phyloP scores from a whole-genome alignment of 768 basidiomycete species.

The Coprinellus micaceus region DNA sequence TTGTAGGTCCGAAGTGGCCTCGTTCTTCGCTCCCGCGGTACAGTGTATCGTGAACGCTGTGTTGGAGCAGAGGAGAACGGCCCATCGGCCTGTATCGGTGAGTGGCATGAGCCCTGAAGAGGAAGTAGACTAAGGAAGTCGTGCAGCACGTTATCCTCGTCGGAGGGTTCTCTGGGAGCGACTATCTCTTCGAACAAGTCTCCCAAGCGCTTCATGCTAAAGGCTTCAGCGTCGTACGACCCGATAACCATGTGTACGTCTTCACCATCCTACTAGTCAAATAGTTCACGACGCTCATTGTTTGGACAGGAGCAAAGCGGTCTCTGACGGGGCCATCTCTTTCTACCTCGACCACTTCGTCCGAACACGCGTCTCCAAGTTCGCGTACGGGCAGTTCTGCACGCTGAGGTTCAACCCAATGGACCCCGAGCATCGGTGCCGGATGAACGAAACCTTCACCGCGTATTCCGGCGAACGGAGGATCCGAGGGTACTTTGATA shows the following conservation, averaged over 20 bases:
- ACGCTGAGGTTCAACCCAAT: conserved; percentile 13
- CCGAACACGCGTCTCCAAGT: conserved; percentile 21
- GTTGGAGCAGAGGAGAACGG: conserved; percentile 10
- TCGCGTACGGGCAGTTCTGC: conserved; percentile 21
- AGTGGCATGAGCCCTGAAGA: not conserved
- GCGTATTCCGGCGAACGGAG: conserved; percentile 1
- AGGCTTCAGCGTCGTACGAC: conserved; percentile 8
- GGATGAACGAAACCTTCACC: not conserved
- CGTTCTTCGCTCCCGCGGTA: conserved; percentile 20
- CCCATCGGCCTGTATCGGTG: conserved; percentile 12
- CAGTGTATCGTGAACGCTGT: conserved; percentile 18
- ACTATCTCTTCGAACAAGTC: conserved; percentile 18
- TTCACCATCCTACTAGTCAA: not conserved
- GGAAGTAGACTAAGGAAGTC: not conserved
- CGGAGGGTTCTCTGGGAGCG: conserved; percentile 21
- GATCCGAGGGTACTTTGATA: conserved; percentile 7
- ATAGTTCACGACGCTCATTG: not conserved
- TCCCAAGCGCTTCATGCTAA: not conserved
- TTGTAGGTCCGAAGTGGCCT: conserved; percentile 14
- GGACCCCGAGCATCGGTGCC: conserved; percentile 17
- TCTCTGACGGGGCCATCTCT: conserved; percentile 27
- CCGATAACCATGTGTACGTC: conserved; percentile 14
- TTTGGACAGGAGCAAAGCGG: conserved; percentile 25
- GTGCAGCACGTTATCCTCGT: conserved; percentile 23
- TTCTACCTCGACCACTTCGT: conserved; percentile 26